Base-by-base conservation (phyloP, 768 basidiomycete genomes). In the Artomyces pyxidatus region DNA sequence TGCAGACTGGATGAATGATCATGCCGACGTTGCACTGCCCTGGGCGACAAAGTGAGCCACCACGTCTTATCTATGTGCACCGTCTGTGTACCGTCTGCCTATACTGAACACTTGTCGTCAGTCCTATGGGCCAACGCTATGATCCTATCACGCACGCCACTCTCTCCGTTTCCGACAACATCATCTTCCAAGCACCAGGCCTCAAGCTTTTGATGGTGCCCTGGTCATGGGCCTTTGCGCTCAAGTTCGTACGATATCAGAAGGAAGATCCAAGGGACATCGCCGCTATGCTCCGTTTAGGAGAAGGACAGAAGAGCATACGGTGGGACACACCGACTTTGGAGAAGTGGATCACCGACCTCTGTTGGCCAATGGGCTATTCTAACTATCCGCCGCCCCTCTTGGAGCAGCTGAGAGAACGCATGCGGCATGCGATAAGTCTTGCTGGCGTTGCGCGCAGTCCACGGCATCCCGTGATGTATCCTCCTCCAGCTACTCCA, bases 1-100 rank as follows among this genome's bases (percentile, higher is more conserved):
- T 21, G 65, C 67, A 47, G 84, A 86, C 61, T 87, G 85, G 85
- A 84, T 87, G 84, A 86, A 86, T 48, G 75, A 78, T 4, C 80
- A 84, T 54, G 80, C 85, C 0, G 85, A 87, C 53, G 71, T 84
- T 12, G 81, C 84, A 2, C 68, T 87, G 42, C 84, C 85, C 14
- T 75, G 81, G 73, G 76, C 78, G 17, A 61, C 65, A 51, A 78
- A 81, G 80, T 84, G 58, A 64, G 81, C 21, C 42, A 10, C 17
- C 45, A 42, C 32, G 22, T 47, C 45, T 39, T 9, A n/a, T n/a
- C 28, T 11, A n/a, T 14, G 16, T 25, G 16, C 38, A 28, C 32
- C 35, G 25, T 14, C 22, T 32, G 28, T 25, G 32, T 40, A 16
- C 25, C 19, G 27, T 12, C 41, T 12, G 19, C 29, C 19, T 37